Percentiles rank a stretch among this genome's conserved stretches.
These are phyloP conservation scores for Pythium biforme DNA, from an alignment of 352 stramenopile species.

Conservation along the genomic window DNA sequence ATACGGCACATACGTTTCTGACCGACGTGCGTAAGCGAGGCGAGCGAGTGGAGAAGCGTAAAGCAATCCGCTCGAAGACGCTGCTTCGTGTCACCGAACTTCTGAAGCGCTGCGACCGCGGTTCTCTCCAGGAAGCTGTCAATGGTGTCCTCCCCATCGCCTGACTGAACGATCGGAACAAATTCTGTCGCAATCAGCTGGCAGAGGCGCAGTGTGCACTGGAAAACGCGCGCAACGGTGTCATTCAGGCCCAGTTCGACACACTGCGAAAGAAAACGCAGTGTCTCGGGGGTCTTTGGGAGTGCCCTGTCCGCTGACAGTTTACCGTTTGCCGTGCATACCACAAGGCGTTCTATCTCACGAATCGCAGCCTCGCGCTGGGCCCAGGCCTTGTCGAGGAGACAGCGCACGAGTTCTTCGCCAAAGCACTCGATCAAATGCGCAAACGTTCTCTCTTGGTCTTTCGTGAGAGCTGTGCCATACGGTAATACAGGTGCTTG, in stretches of 20 bases:
- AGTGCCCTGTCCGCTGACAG: constrained; percentile 42
- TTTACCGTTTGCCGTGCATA: constrained; percentile 51
- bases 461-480: constrained; percentile 57
- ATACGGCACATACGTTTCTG: constrained; percentile 64
- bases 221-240: constrained; percentile 74
- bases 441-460: constrained; percentile 53
- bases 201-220: constrained; percentile 70
- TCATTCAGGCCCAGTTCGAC: constrained; percentile 75
- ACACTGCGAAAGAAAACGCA: constrained; percentile 53
- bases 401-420: constrained; percentile 69
- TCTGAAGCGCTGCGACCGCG: constrained; percentile 61
- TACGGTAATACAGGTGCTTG: constrained; percentile 58
- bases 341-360: constrained; percentile 67
- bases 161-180: constrained; percentile 45
- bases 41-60: constrained; percentile 63
- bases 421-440: constrained; percentile 59
- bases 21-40: constrained; percentile 53
- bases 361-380: constrained; percentile 71
- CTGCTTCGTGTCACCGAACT: constrained; percentile 78
- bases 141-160: constrained; percentile 38
- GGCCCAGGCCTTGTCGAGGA: constrained; percentile 80
- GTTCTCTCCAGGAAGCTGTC: constrained; percentile 65
- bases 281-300: constrained; percentile 52
- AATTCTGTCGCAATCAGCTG: constrained; percentile 75
- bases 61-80: constrained; percentile 69